Base-by-base conservation (phyloP, 1,139 yeast genomes). In the Zygosaccharomyces pseudobailii region DNA sequence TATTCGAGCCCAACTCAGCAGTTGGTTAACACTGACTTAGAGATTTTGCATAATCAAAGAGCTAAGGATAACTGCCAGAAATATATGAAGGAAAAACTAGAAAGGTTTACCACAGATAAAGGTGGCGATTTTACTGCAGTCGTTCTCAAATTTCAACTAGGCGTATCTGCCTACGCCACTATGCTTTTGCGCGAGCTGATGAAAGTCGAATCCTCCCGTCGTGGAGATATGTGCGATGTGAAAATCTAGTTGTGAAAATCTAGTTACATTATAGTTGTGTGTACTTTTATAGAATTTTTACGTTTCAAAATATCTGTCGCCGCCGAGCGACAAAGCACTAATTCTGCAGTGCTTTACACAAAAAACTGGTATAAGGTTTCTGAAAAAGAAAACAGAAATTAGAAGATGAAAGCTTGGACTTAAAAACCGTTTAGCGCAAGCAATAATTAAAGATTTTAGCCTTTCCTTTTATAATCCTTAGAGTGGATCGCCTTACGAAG, bases 141-240 rank as follows among this genome's bases (percentile, higher is more conserved):
- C 9, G 75, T 90, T 8, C 68, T 94, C 52, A 82, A 77, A 56
- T 75, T 94, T 75, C 86, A 83, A 63, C 73, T 94, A 49, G 94
- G 89, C 2, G 82, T 87, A 6, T 85, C 97, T 40, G 84, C 95
- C 5, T 94, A 94, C 67, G 99, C 99, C 2, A 94, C 99, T 0
- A 94, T 94, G 98, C 96, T 97, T 0, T 71, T 94, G 47, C 77
- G 98, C 60, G 98, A 92, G 64, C 79, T 85, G 47, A 85, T 87
- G 95, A 85, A 84, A 65, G 73, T 81, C 23, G 95, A 87, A 53
- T 85, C 95, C 3, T 76, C 88, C 35, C 79, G 89, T 49, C 73
- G 82, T 54, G 80, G 84, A 42, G 82, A 76, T 40, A 64, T 71
- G 68, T 70, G 73, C 51, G 70, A 67, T 50, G 72, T 69, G 2